Conservation (phyloP, 805 yeast genomes). For the Sugiyamaella chiloensis region DNA sequence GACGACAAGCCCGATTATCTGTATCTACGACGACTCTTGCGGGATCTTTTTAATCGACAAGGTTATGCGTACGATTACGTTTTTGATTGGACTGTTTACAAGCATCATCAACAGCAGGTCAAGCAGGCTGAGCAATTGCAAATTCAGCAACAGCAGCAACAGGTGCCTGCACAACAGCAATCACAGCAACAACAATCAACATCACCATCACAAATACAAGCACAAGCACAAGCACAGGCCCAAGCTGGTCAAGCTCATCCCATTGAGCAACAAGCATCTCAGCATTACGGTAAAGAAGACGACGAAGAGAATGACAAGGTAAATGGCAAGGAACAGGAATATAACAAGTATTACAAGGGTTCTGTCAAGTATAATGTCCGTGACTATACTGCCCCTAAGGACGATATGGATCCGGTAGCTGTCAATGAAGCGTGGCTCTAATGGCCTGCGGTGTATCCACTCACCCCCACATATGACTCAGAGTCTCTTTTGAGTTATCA, state of each 20-base stretch:
- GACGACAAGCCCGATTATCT: conserved; percentile 96
- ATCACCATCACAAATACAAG: background rate
- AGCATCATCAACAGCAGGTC: conserved; percentile 40
- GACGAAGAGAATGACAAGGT: background rate
- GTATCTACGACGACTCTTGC: conserved; percentile 80
- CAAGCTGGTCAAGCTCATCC: background rate
- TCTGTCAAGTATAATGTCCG: conserved; percentile 1
- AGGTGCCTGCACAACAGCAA: conserved; percentile 7
- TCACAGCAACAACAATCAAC: conserved; percentile 11
- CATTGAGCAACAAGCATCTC: background rate
- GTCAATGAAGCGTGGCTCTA: conserved; percentile 5
- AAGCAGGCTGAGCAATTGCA: conserved; percentile 8
- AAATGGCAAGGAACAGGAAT: background rate
- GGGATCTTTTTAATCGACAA: conserved; percentile 84
- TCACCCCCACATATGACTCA: too few relatives aligned
- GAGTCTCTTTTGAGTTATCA: too few relatives aligned
- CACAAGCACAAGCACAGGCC: background rate
- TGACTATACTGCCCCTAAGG: background rate
- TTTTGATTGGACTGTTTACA: conserved; percentile 94
- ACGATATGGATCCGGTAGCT: conserved; percentile 3
- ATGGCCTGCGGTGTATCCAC: background rate
- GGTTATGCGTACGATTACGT: conserved; percentile 90
- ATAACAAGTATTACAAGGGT: conserved; percentile 4
- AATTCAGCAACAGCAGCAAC: background rate
- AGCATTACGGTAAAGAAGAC: conserved; percentile 1